phyloP scores from a whole-genome alignment of 352 stramenopile genomes.

The Phytophthora fragariae region DNA sequence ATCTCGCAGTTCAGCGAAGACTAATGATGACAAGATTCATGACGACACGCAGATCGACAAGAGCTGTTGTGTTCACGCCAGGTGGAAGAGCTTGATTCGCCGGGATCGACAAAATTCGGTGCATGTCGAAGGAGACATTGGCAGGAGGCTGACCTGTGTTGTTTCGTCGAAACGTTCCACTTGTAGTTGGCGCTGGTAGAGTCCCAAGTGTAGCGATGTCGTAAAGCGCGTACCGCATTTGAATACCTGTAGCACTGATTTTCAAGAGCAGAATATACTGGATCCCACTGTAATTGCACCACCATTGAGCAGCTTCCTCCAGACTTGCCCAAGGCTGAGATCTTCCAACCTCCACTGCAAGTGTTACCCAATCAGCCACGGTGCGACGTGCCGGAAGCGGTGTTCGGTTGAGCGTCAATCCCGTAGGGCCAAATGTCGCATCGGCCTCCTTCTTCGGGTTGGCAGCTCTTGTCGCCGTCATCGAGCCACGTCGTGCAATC shows the following conservation, averaged over 20 bases:
- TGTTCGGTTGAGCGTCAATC: slow-evolving; percentile 15
- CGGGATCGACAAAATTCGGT: background rate
- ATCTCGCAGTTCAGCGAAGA: background rate
- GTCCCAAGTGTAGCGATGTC: background rate
- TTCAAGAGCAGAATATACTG: slow-evolving; percentile 28
- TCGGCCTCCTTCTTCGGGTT: background rate
- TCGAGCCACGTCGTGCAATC: slow-evolving; percentile 12
- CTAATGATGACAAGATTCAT: background rate
- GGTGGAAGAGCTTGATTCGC: background rate
- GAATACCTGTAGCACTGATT: slow-evolving; percentile 3
- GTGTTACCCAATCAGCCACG: slow-evolving; percentile 11
- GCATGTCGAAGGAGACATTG: slow-evolving; percentile 21
- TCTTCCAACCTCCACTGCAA: background rate
- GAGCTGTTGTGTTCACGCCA: background rate
- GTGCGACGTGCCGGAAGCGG: slow-evolving; percentile 5
- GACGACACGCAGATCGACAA: background rate
- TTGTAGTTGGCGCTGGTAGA: slow-evolving; percentile 9
- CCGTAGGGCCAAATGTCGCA: background rate
- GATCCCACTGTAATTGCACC: slow-evolving; percentile 20
- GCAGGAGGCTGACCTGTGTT: slow-evolving; percentile 2
- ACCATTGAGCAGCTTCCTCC: background rate
- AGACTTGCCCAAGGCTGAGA: background rate
- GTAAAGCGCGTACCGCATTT: slow-evolving; percentile 14
- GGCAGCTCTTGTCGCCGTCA: slow-evolving; percentile 9
- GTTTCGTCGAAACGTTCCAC: slow-evolving; percentile 8